Base-by-base conservation (phyloP, 805 yeast species). In the Metschnikowia reukaufii region DNA sequence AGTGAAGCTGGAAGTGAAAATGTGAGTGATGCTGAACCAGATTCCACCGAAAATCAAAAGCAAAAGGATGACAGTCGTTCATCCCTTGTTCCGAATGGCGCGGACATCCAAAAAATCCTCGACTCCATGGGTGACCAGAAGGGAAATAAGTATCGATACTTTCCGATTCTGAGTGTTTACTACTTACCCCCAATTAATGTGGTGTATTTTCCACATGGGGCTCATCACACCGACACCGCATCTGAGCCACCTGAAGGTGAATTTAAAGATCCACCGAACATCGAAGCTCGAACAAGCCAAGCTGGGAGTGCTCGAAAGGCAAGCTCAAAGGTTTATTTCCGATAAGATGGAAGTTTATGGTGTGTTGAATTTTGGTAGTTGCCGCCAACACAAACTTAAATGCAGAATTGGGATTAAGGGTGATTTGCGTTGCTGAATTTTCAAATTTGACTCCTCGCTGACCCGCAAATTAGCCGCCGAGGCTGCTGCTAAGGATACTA, bases 181-280 rank as follows among this genome's bases (percentile, higher is more conserved):
- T 78, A 76, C 60, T 59, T 76, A 44, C 81, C 81, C 6, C 82
- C 82, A 2, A 77, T 78, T 32, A 78, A 77, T 56, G 79, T 73
- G 37, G 82, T 77, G 5, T 78, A 78, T 55, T 73, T 78, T 47
- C 82, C 82, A 1, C 82, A 77, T 55, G 68, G 80, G 4, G 81
- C 75, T 6, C 82, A 79, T 53, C 82, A 54, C 41, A 35, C 50
- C 15, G 50, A 44, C 15, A 10, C 38, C 17, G 33, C 32, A 5
- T 4, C 49, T 2, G 47, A 27, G 13, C 29, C 9, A 10, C 15
- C 23, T 4, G 45, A 33, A 17, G 32, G 17, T 15, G 35, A 32
- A 12, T 16, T 27, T 23, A 34, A 37, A 16, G n/a, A 27, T 12
- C 36, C 23, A 13, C 39, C 44, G 17, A 35, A 18, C n/a, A 33